Percentiles rank a stretch among this genome's conserved stretches.
These are phyloP conservation scores for Tremella yokohamensis DNA, from an alignment of 768 basidiomycete species.

Conservation along the genomic window DNA sequence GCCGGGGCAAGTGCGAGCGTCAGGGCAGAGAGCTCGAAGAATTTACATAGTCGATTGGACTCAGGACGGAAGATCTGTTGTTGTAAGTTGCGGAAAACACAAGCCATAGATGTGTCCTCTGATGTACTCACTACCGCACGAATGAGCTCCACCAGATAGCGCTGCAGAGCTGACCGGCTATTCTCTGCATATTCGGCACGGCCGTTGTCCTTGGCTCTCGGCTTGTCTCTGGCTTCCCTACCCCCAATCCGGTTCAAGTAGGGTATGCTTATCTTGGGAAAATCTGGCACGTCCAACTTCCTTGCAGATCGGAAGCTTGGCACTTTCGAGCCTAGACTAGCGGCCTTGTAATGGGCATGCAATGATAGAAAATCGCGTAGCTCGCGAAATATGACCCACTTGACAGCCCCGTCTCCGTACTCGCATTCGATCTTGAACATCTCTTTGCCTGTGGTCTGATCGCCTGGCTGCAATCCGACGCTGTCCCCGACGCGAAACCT, in stretches of 20 bases:
- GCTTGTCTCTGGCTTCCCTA: constrained; percentile 49
- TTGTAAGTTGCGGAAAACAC: not conserved
- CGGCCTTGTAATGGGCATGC: constrained; percentile 81
- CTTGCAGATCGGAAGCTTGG: constrained; percentile 65
- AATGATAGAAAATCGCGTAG: constrained; percentile 85
- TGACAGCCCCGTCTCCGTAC: constrained; percentile 86
- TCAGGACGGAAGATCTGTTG: constrained; percentile 90
- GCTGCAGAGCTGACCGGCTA: constrained; percentile 78
- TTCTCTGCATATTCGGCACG: constrained; percentile 54
- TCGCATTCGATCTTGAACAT: constrained; percentile 63
- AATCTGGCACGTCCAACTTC: constrained; percentile 75
- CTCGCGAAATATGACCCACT: constrained; percentile 74
- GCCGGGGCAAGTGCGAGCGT: constrained; percentile 68
- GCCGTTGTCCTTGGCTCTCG: constrained; percentile 24
- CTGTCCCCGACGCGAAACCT: constrained; percentile 51
- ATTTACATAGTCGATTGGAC: constrained; percentile 79
- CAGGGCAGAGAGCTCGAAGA: constrained; percentile 86
- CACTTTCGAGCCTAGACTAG: constrained; percentile 57
- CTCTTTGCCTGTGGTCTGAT: constrained; percentile 46
- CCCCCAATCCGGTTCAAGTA: constrained; percentile 73
- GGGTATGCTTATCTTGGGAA: constrained; percentile 76
- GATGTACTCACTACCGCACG: constrained; percentile 70
- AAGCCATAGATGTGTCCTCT: constrained; percentile 1
- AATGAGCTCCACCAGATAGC: constrained; percentile 81
- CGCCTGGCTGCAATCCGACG: constrained; percentile 40